These are phyloP conservation scores for Podaxis sp. DNA, from an alignment of 768 basidiomycete genomes.

Conservation along the genomic window DNA sequence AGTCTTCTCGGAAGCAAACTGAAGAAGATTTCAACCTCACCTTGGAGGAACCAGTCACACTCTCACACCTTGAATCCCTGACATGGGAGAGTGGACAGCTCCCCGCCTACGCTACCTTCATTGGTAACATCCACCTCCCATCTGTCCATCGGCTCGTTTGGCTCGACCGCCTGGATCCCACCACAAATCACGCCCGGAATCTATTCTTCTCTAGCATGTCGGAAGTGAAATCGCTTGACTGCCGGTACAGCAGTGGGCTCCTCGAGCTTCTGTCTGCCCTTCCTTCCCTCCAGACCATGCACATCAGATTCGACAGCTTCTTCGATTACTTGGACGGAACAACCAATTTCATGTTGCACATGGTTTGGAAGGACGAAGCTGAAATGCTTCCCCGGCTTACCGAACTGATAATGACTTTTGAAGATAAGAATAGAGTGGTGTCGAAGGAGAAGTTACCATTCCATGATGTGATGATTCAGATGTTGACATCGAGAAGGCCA, in stretches of 20 bases:
- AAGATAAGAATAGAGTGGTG: background rate
- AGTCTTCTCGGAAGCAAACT: background rate
- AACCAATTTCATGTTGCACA: background rate
- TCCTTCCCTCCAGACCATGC: background rate
- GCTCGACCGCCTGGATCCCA: background rate
- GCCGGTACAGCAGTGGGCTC: background rate
- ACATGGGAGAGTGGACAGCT: background rate
- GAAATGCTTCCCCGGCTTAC: background rate
- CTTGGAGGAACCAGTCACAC: background rate
- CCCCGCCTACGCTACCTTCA: background rate
- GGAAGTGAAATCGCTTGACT: background rate
- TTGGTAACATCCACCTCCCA: background rate
- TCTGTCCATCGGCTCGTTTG: background rate
- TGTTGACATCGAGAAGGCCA: background rate
- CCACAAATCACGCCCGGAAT: background rate
- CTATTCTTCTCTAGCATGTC: background rate
- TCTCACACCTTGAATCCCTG: background rate
- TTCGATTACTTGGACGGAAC: background rate
- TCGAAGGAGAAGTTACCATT: background rate
- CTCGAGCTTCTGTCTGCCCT: background rate
- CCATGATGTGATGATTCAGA: background rate
- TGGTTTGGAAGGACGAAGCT: background rate
- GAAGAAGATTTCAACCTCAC: background rate
- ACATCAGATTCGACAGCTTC: background rate
- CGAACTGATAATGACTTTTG: background rate